Percentiles rank a stretch among this genome's conserved stretches.
These are phyloP conservation scores for Pythium chondricola DNA, from an alignment of 352 stramenopile species.

Conservation along the genomic window DNA sequence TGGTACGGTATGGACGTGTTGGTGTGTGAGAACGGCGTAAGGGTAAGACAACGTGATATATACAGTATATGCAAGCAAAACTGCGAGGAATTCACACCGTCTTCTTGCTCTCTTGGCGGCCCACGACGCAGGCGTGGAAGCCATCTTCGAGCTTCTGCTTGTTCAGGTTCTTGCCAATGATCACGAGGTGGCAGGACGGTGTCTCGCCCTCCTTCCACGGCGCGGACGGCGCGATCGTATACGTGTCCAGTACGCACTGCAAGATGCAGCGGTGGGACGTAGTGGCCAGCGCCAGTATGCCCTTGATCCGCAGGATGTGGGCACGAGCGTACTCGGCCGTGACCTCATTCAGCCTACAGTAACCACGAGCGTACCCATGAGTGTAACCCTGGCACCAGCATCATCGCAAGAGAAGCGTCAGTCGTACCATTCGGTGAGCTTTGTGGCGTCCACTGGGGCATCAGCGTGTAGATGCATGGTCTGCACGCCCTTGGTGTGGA, in stretches of 20 bases:
- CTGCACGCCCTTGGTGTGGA: slow-evolving; percentile 47
- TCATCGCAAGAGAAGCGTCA: too few relatives aligned
- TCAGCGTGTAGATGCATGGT: slow-evolving; percentile 54
- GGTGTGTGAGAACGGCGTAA: too few relatives aligned
- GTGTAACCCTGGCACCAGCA: too few relatives aligned
- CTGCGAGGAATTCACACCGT: too few relatives aligned
- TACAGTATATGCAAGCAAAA: too few relatives aligned
- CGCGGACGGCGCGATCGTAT: slow-evolving; percentile 54
- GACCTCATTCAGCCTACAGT: slow-evolving; percentile 33
- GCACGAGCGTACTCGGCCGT: slow-evolving; percentile 48
- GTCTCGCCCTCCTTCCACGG: slow-evolving; percentile 28
- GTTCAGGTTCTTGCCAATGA: slow-evolving; percentile 61
- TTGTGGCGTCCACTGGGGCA: slow-evolving; percentile 34
- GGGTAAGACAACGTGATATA: too few relatives aligned
- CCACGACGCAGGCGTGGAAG: slow-evolving; percentile 39
- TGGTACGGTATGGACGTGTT: too few relatives aligned
- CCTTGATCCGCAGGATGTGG: slow-evolving; percentile 62
- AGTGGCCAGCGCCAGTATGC: slow-evolving; percentile 41
- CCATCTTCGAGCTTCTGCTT: slow-evolving; percentile 30
- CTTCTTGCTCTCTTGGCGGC: not conserved
- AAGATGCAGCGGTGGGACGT: slow-evolving; percentile 48
- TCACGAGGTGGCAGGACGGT: slow-evolving; percentile 43
- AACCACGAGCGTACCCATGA: too few relatives aligned
- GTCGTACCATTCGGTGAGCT: slow-evolving; percentile 56
- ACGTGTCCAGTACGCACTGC: slow-evolving; percentile 69